Conservation (phyloP, 164 flowering plant genomes). For the Magnolia changhungtana region DNA sequence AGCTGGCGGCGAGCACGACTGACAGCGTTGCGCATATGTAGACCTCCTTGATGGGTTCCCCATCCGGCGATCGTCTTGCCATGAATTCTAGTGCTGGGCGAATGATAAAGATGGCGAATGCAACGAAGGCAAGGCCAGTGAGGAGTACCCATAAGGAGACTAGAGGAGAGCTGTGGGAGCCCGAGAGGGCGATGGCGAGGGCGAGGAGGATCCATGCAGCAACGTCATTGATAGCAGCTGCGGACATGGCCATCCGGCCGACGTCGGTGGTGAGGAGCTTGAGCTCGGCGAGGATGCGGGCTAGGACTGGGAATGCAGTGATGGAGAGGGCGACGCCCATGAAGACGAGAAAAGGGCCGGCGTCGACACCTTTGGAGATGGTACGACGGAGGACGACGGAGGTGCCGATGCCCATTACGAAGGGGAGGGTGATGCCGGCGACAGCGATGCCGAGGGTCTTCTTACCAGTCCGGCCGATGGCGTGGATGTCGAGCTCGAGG, state of each 20-base stretch:
- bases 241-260: slow-evolving; percentile 34
- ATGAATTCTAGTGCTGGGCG: slow-evolving; percentile 16
- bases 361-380: slow-evolving; percentile 18
- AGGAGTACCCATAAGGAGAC: slow-evolving; percentile 27
- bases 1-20: slow-evolving; percentile 20
- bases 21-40: slow-evolving; percentile 21
- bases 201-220: slow-evolving; percentile 36
- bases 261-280: slow-evolving; percentile 32
- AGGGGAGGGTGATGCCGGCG: slow-evolving; percentile 28
- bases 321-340: slow-evolving; percentile 36
- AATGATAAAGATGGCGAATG: slow-evolving; percentile 6
- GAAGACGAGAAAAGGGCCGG: slow-evolving; percentile 27
- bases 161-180: slow-evolving; percentile 14
- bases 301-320: slow-evolving; percentile 36
- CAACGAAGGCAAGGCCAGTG: slow-evolving; percentile 15
- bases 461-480: slow-evolving; percentile 27
- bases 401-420: slow-evolving; percentile 23
- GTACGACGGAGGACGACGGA: slow-evolving; percentile 22
- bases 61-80: slow-evolving; percentile 19
- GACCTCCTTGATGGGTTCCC: slow-evolving; percentile 24
- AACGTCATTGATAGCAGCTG: slow-evolving; percentile 32
- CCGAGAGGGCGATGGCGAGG: slow-evolving; percentile 28
- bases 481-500: slow-evolving; percentile 22
- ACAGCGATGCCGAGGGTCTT: slow-evolving; percentile 21
- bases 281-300: slow-evolving; percentile 34